A percentile compares a stretch with the other conserved stretches of the same genome.
These are phyloP conservation scores for Glomus cerebriforme DNA, from an alignment of 192 early-diverging fungal genomes.

Conservation along the genomic window DNA sequence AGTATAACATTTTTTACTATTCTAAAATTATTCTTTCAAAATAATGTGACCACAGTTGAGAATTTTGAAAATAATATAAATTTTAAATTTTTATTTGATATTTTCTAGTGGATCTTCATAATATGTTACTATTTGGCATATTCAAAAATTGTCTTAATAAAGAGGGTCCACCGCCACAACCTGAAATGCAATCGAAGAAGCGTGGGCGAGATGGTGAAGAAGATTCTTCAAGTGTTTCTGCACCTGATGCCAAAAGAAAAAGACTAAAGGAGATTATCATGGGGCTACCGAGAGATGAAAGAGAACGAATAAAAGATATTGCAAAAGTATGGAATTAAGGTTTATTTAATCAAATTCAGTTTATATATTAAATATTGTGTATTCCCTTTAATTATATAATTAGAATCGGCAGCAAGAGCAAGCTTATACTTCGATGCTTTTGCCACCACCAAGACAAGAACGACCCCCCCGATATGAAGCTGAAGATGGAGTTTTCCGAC, in stretches of 20 bases:
- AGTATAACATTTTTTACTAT: no score
- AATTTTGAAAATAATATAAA: no score
- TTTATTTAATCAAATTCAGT: no score
- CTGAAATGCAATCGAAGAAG: not conserved
- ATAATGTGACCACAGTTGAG: not conserved
- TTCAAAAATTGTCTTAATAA: not conserved
- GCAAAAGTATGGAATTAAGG: not conserved
- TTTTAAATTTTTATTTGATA: no score
- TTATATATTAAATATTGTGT: not conserved
- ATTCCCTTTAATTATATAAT: not conserved
- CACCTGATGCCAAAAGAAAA: slow-evolving; percentile 8
- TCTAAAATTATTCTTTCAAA: not conserved
- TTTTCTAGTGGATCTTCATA: slow-evolving; percentile 23
- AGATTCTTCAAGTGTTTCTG: not conserved
- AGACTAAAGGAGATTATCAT: slow-evolving; percentile 11
- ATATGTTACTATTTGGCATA: slow-evolving; percentile 17
- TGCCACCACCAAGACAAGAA: not conserved
- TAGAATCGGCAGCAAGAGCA: not conserved
- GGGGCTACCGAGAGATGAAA: slow-evolving; percentile 14
- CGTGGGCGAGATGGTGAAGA: slow-evolving; percentile 6
- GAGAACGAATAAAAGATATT: slow-evolving; percentile 15
- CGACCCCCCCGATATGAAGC: not conserved
- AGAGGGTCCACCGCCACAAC: not conserved
- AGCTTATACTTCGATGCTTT: not conserved
- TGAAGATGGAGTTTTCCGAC: not conserved